phyloP scores from a whole-genome alignment of 306 rosid genomes.

The Pueraria montana region DNA sequence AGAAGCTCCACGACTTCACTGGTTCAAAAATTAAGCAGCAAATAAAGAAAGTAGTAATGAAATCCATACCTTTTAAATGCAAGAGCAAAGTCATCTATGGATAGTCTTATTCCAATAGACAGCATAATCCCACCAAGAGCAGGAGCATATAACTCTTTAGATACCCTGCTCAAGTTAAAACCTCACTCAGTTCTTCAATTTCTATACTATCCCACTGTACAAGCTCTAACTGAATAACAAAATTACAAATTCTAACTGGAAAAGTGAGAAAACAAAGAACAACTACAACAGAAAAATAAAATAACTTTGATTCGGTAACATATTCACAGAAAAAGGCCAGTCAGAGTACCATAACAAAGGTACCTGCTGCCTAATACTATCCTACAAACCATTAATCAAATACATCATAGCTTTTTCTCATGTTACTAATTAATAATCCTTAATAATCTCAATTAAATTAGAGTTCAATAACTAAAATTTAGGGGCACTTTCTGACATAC shows the following conservation, averaged over 20 bases:
- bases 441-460: slow-evolving; percentile 38
- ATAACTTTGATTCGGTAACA: neutral
- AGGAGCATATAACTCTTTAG: slow-evolving; percentile 94
- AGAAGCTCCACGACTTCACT: slow-evolving; percentile 46
- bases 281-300: slow-evolving; percentile 1
- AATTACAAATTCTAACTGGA: slow-evolving; percentile 12
- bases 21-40: slow-evolving; percentile 28
- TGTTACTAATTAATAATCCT: slow-evolving; percentile 7
- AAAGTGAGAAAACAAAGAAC: slow-evolving; percentile 13
- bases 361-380: slow-evolving; percentile 12
- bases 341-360: slow-evolving; percentile 9
- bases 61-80: slow-evolving; percentile 79
- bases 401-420: slow-evolving; percentile 50
- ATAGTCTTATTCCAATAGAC: slow-evolving; percentile 92
- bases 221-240: slow-evolving; percentile 15
- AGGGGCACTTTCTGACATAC: neutral
- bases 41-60: slow-evolving; percentile 13
- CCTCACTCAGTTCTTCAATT: slow-evolving; percentile 45
- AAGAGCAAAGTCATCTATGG: slow-evolving; percentile 88
- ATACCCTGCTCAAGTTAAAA: slow-evolving; percentile 77
- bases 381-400: slow-evolving; percentile 53
- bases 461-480: neutral
- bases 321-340: slow-evolving; percentile 8
- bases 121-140: slow-evolving; percentile 99
- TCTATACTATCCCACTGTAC: neutral